Base-by-base conservation (phyloP, 2,329 filamentous ascomycete species). In the Verticillium dahliae region DNA sequence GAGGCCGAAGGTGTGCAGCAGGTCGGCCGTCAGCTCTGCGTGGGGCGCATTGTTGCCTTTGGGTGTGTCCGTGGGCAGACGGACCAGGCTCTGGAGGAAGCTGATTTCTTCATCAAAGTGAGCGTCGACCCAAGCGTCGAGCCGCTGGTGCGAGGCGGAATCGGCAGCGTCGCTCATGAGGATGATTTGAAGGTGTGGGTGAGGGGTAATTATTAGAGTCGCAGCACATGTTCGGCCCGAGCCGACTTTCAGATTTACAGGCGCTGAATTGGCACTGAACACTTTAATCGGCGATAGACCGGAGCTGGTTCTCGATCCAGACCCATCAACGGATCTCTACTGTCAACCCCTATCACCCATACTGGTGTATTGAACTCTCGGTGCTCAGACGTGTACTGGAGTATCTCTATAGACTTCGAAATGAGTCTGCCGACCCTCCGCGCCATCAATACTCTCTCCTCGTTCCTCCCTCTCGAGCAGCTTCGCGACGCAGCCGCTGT, bases 1-100 rank as follows among this genome's bases (percentile, higher is more conserved):
- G 56, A 63, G 58, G 56, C 59, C 62, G 56, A 63, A 63, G 18
- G 7, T 14, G 4, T 38, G 27, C 9, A 63, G 39, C 6, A 63
- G 52, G 18, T 61, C 56, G 22, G 59, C 62, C 11, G 62, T 61
- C 33, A 60, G 18, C 34, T 61, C 59, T n/a, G 62, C 62, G 18
- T 63, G 62, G n/a, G 59, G 59, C 22, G 62, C 62, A 27, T 63
- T 63, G 56, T 61, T 61, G 37, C 62, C 62, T 11, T 38, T 6
- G 6, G 62, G 62, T 4, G 62, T 63, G 38, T 61, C 62, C 7
- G 62, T 63, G 45, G 62, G 62, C 34, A 59, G 45, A 6, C 57
- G 37, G 14, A 63, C 62, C 14, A 63, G 27, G 18, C 14, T 41
- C 56, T 63, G 62, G 7, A 63, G 59, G 56, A 63, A 63, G 11